Conservation (phyloP, 495 filamentous ascomycete species). For the Xylaria sp. region DNA sequence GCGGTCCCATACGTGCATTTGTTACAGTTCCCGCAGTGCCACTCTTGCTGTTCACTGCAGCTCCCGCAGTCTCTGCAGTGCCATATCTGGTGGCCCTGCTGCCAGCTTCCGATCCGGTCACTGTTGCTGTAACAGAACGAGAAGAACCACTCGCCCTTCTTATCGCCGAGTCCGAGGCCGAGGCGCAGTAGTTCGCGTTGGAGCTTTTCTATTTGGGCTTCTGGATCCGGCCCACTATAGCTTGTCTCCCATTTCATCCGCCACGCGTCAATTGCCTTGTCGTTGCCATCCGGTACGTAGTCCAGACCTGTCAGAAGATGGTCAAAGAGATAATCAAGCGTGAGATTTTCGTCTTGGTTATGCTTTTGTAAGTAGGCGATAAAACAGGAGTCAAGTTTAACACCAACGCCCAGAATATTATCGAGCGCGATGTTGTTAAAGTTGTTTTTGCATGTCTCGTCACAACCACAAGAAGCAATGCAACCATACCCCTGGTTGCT, state of each 20-base stretch:
- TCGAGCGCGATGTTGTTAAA: constrained; percentile 26
- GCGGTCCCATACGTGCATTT: constrained; percentile 22
- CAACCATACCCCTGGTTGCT: constrained; percentile 28
- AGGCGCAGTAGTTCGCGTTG: constrained; percentile 24
- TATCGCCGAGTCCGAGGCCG: constrained; percentile 22
- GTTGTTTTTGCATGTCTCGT: constrained; percentile 29
- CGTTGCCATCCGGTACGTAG: constrained; percentile 28
- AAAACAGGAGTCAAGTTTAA: constrained; percentile 10
- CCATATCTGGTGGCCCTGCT: constrained; percentile 27
- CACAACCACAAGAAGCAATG: constrained; percentile 29
- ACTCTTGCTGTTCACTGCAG: constrained; percentile 23
- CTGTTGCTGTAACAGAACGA: constrained; percentile 24
- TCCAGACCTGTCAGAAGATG: constrained; percentile 25
- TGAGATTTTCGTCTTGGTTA: constrained; percentile 9
- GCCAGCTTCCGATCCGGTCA: constrained; percentile 28
- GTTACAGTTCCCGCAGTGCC: constrained; percentile 27
- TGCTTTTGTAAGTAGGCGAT: constrained; percentile 26
- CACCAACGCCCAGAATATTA: constrained; percentile 18
- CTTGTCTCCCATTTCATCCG: constrained; percentile 24
- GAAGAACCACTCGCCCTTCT: constrained; percentile 23
- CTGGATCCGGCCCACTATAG: constrained; percentile 24
- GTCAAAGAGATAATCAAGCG: constrained; percentile 27
- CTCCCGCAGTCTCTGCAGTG: constrained; percentile 25
- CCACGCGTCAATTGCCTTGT: constrained; percentile 30
- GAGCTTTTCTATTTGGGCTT: constrained; percentile 20